Percentiles rank a stretch among this genome's conserved stretches.
phyloP scores from a whole-genome alignment of 768 basidiomycete genomes.

The Mycena alexandri region DNA sequence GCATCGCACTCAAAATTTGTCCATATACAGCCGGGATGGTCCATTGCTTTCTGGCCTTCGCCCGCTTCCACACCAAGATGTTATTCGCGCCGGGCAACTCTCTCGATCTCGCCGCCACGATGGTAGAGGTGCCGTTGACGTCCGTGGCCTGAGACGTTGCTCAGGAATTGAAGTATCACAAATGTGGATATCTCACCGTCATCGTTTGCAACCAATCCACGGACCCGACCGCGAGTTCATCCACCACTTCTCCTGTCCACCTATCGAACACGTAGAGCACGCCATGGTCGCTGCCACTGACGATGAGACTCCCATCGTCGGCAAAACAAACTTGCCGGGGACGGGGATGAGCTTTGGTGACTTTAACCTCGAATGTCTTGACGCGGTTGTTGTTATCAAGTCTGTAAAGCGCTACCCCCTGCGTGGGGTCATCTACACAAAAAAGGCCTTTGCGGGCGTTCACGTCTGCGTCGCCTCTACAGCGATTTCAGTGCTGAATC shows the following conservation, averaged over 20 bases:
- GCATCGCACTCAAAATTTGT: too few relatives aligned
- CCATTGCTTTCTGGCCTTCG: too few relatives aligned
- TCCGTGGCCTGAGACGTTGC: too few relatives aligned
- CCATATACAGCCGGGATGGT: too few relatives aligned
- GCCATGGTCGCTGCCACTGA: constrained; percentile 39
- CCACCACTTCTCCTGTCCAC: constrained; percentile 8
- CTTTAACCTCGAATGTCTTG: neutral
- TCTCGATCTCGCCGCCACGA: too few relatives aligned
- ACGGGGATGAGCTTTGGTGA: constrained; percentile 1
- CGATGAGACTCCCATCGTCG: constrained; percentile 19
- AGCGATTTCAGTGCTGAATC: too few relatives aligned
- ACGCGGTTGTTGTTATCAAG: neutral
- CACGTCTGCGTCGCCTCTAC: constrained; percentile 29
- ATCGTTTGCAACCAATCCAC: constrained; percentile 26
- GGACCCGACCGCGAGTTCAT: constrained; percentile 8
- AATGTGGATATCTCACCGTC: constrained; percentile 1
- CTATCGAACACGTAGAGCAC: constrained; percentile 32
- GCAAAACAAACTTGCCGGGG: constrained; percentile 25
- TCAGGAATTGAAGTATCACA: too few relatives aligned
- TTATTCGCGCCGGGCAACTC: too few relatives aligned
- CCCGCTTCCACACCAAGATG: too few relatives aligned
- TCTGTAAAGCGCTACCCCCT: constrained; percentile 17
- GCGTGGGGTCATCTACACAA: constrained; percentile 23
- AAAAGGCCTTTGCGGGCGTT: constrained; percentile 29
- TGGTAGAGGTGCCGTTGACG: too few relatives aligned